Conservation (phyloP, 805 yeast species). For the Sporopachydermia quercuum region DNA sequence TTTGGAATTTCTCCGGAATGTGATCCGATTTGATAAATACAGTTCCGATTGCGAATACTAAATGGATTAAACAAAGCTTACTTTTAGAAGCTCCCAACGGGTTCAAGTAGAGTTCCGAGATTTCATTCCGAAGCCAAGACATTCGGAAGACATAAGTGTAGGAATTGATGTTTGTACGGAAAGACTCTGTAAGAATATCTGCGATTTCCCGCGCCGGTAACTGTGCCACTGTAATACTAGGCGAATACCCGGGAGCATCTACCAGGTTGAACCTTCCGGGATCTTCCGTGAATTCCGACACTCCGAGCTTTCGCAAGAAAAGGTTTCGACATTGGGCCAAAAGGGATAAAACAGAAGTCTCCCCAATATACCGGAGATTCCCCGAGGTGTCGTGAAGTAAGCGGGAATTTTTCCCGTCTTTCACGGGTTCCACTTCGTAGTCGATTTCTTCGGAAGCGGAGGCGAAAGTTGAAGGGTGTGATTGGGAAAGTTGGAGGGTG, state of each 20-base stretch:
- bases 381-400: constrained; percentile 23
- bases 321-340: constrained; percentile 26
- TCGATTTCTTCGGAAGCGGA: no score
- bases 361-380: constrained; percentile 25
- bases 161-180: constrained; percentile 25
- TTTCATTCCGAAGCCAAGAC: constrained; percentile 16
- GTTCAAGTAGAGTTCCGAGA: constrained; percentile 20
- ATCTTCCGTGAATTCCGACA: constrained; percentile 23
- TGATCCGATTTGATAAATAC: constrained; percentile 21
- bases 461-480: constrained; percentile 7
- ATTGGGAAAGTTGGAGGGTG: no score
- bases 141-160: constrained; percentile 25
- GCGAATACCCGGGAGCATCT: constrained; percentile 20
- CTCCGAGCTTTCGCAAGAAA: constrained; percentile 19
- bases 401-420: constrained; percentile 15
- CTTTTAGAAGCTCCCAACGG: constrained; percentile 16
- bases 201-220: constrained; percentile 20
- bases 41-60: constrained; percentile 28
- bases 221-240: constrained; percentile 12
- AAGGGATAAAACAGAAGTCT: constrained; percentile 26
- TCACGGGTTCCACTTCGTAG: constrained; percentile 6
- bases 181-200: constrained; percentile 19
- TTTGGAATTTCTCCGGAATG: constrained; percentile 13
- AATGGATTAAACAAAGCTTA: constrained; percentile 21
- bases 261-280: constrained; percentile 22